Conservation (phyloP, 768 basidiomycete genomes). For the Calvatia gigantea region DNA sequence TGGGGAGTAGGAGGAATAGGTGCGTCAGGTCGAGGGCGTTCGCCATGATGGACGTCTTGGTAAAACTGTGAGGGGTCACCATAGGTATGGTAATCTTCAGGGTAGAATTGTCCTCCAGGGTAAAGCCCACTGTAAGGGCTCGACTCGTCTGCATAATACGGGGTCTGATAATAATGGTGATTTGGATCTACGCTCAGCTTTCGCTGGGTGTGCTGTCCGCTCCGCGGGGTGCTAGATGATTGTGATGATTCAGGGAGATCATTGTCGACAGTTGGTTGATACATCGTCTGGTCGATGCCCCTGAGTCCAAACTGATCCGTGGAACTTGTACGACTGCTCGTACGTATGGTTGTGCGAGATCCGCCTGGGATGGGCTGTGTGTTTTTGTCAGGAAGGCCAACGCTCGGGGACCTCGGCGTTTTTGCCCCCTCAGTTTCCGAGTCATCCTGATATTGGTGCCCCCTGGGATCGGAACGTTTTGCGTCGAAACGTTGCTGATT, state of each 20-base stretch:
- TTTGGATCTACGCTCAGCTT: slow-evolving; percentile 7
- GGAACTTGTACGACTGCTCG: not conserved
- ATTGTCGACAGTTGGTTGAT: not conserved
- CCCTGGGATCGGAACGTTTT: slow-evolving; percentile 27
- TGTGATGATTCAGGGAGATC: not conserved
- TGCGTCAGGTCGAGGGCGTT: slow-evolving; percentile 56
- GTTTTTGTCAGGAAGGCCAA: slow-evolving; percentile 47
- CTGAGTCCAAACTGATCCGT: slow-evolving; percentile 9
- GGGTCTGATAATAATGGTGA: not conserved
- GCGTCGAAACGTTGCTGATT: slow-evolving; percentile 23
- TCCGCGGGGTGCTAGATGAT: not conserved
- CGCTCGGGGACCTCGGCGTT: slow-evolving; percentile 68
- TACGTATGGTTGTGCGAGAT: not conserved
- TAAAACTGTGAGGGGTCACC: slow-evolving; percentile 29
- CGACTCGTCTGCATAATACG: slow-evolving; percentile 9
- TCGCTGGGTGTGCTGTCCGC: not conserved
- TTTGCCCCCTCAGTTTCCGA: slow-evolving; percentile 52
- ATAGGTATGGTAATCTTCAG: slow-evolving; percentile 49
- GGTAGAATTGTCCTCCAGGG: slow-evolving; percentile 16
- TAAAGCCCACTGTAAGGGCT: slow-evolving; percentile 7
- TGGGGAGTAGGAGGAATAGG: slow-evolving; percentile 81
- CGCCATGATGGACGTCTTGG: slow-evolving; percentile 16
- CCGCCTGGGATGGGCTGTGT: not conserved
- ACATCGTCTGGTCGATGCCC: slow-evolving; percentile 6
- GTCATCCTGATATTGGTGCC: slow-evolving; percentile 35